Evolutionary conservation across 495 filamentous ascomycete species (phyloP), one percentile per base, ranked within the genome.

Genomic region (Hypoxylon cercidicola): DNA sequence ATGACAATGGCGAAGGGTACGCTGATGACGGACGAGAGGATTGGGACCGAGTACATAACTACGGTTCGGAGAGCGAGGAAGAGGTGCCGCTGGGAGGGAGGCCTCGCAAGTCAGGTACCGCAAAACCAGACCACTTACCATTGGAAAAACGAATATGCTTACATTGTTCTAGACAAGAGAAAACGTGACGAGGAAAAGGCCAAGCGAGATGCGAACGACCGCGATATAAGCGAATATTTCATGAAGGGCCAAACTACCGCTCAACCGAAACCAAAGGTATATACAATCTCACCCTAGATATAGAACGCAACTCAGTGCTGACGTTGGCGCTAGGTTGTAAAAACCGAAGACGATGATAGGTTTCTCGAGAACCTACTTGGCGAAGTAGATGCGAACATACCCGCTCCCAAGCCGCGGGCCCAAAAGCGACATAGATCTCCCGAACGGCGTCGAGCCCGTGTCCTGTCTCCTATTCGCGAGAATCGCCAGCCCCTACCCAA

Each of bases 11-110:
- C 50, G 91, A 91, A 62, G 92, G 93, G 21, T 99, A 99, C 73
- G 94, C 90, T 50, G 95, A 99, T 71, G 96, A 99, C 73, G 95
- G 95, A 55, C 90, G 95, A 48, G 95, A 99, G 73, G 95, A 97
- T 44, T 99, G 95, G 96, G 92, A 96, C 62, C 81, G 83, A 56
- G 86, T 90, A 63, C 84, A 78, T 16, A 77, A 71, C 39, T 88
- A 91, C 68, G 82, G 87, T 61, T 87, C 88, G 6, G 92, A 91
- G 65, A 92, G 89, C 67, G 90, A 92, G 19, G 88, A 86, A 16
- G 90, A 89, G 52, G 70, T 86, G 47, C 84, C 87, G 12, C 75
- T 82, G 15, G 82, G 84, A 59, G 85, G 90, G 56, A 93, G 78
- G 60, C 74, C 71, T 53, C 71, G 72, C 66, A 78, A 80, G 45